phyloP scores from a whole-genome alignment of 257 asterid genomes.

The Catharanthus roseus region DNA sequence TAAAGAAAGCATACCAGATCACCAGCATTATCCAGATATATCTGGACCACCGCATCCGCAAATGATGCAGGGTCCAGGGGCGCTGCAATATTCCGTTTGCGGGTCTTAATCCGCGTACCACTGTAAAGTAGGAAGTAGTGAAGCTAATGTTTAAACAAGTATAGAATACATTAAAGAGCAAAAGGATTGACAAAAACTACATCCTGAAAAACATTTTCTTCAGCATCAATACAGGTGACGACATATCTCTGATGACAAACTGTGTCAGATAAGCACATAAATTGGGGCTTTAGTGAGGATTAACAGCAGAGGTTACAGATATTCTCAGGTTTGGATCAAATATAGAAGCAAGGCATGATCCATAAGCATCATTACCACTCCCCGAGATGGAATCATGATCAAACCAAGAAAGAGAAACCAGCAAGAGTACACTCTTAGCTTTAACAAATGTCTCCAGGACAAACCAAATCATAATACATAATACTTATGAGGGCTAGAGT shows the following conservation, averaged over 20 bases:
- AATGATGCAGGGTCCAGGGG: slow-evolving; percentile 99
- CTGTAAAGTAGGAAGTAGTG: slow-evolving; percentile 28
- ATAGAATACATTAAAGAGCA: neutral
- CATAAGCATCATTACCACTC: neutral
- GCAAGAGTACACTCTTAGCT: neutral
- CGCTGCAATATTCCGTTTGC: slow-evolving; percentile 99
- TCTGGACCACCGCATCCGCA: slow-evolving; percentile 99
- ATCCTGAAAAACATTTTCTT: neutral
- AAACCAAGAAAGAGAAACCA: slow-evolving; percentile 14
- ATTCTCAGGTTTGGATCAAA: neutral
- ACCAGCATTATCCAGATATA: slow-evolving; percentile 99
- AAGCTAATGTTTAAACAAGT: neutral
- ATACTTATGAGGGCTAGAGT: neutral
- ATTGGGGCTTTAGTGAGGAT: neutral
- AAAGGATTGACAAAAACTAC: neutral
- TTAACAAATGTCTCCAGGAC: neutral
- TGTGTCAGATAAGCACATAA: neutral
- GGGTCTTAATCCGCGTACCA: slow-evolving; percentile 99
- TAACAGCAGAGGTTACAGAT: neutral
- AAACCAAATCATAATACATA: neutral
- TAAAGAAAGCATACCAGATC: slow-evolving; percentile 62
- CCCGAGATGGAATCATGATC: slow-evolving; percentile 6
- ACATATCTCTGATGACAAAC: too few relatives aligned
- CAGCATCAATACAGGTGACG: neutral
- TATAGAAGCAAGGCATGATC: neutral